phyloP scores from a whole-genome alignment of 306 rosid genomes.

The Inga oerstediana region DNA sequence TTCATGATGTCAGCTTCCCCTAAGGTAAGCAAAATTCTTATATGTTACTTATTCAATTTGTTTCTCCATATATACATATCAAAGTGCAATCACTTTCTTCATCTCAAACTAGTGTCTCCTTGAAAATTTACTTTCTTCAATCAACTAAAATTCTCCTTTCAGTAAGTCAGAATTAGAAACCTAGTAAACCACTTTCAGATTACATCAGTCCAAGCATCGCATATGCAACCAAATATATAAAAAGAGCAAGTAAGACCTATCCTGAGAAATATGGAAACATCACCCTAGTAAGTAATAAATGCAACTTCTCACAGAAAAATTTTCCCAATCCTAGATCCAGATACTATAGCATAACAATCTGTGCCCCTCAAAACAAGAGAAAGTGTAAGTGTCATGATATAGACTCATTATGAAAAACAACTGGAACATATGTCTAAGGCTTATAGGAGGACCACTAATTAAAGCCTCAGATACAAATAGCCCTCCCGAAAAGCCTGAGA shows the following conservation, averaged over 20 bases:
- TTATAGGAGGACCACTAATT: slow-evolving; percentile 4
- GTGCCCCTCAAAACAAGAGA: neutral
- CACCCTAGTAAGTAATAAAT: neutral
- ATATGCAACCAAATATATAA: neutral
- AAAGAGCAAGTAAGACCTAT: neutral
- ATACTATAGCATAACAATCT: neutral
- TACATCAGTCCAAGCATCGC: neutral
- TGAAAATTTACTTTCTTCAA: neutral
- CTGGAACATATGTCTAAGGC: slow-evolving; percentile 7
- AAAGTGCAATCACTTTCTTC: neutral
- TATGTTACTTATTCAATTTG: neutral
- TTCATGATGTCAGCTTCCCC: neutral
- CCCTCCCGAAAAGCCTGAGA: slow-evolving; percentile 27
- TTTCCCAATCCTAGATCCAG: neutral
- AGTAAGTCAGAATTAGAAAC: neutral
- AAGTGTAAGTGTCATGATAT: neutral
- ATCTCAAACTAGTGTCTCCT: neutral
- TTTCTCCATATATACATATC: neutral
- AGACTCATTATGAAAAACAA: neutral
- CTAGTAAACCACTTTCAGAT: neutral
- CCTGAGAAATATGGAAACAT: neutral
- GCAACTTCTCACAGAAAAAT: neutral
- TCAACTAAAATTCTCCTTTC: neutral
- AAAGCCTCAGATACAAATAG: neutral
- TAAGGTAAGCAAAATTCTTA: neutral